Percentiles rank a stretch among this genome's conserved stretches.
Conservation (phyloP, 2,329 filamentous ascomycete genomes). For the Aureobasidium pullulans region DNA sequence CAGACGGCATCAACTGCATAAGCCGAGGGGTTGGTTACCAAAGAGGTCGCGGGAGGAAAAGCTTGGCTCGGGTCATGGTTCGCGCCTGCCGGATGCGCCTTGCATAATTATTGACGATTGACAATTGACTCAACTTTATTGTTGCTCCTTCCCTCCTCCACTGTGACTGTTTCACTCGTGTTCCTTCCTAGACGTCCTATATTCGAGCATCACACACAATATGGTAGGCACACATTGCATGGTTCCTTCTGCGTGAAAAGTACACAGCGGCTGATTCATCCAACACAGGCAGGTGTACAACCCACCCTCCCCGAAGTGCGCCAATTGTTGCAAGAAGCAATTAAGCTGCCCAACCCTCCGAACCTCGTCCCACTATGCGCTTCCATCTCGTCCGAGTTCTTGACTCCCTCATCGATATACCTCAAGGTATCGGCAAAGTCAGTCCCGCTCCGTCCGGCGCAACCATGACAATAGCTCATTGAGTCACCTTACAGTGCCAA, state of each 20-base stretch:
- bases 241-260: not conserved
- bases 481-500: conserved; percentile 36
- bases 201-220: not conserved
- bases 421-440: conserved; percentile 76
- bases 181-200: not conserved
- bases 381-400: conserved; percentile 81
- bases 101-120: conserved; percentile 8
- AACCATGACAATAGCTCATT: conserved; percentile 15
- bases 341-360: conserved; percentile 49
- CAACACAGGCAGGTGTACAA: conserved; percentile 36
- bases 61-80: conserved; percentile 10
- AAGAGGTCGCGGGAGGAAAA: not conserved
- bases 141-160: not conserved
- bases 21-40: not conserved
- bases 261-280: not conserved
- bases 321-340: conserved; percentile 47
- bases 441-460: conserved; percentile 31
- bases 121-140: conserved; percentile 2
- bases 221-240: not conserved
- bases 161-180: not conserved
- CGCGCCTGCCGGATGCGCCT: conserved; percentile 3
- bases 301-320: conserved; percentile 56
- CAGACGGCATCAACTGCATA: not conserved
- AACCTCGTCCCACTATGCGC: conserved; percentile 79
- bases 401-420: conserved; percentile 93